Evolutionary conservation across 2,329 filamentous ascomycete genomes (phyloP).

Genomic region (Cladorrhinum sp.): DNA sequence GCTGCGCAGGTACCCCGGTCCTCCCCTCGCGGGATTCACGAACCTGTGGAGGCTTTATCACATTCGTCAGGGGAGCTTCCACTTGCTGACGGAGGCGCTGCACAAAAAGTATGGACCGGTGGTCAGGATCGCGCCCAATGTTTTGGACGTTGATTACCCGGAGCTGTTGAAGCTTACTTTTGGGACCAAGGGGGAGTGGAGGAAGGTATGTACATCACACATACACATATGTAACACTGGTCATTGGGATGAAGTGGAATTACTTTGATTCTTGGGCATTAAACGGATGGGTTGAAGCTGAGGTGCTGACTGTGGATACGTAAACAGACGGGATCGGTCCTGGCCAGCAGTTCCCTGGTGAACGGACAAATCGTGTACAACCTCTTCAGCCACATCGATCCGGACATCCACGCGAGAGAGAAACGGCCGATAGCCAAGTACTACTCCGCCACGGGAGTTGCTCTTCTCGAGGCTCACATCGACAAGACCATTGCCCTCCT

Average conservation of each 20-base stretch:
- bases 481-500: slow-evolving; percentile 32
- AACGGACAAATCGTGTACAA: slow-evolving; percentile 36
- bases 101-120: slow-evolving; percentile 40
- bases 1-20: slow-evolving; percentile 31
- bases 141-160: slow-evolving; percentile 38
- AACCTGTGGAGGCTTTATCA: slow-evolving; percentile 38
- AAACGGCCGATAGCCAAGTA: slow-evolving; percentile 37
- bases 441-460: slow-evolving; percentile 30
- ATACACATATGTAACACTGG: background rate
- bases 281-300: no score
- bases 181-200: slow-evolving; percentile 33
- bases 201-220: slow-evolving; percentile 25
- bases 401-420: slow-evolving; percentile 31
- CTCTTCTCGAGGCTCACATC: slow-evolving; percentile 30
- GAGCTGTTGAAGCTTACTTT: slow-evolving; percentile 38
- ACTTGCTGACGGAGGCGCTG: slow-evolving; percentile 32
- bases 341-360: slow-evolving; percentile 33
- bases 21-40: slow-evolving; percentile 33
- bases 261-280: background rate
- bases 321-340: slow-evolving; percentile 36
- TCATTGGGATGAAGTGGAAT: no score
- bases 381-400: slow-evolving; percentile 36
- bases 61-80: slow-evolving; percentile 30
- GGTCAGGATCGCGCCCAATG: slow-evolving; percentile 41
- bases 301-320: background rate